Evolutionary conservation across 2,329 filamentous ascomycete genomes (phyloP).

Genomic region (Cladosporium sp.): DNA sequence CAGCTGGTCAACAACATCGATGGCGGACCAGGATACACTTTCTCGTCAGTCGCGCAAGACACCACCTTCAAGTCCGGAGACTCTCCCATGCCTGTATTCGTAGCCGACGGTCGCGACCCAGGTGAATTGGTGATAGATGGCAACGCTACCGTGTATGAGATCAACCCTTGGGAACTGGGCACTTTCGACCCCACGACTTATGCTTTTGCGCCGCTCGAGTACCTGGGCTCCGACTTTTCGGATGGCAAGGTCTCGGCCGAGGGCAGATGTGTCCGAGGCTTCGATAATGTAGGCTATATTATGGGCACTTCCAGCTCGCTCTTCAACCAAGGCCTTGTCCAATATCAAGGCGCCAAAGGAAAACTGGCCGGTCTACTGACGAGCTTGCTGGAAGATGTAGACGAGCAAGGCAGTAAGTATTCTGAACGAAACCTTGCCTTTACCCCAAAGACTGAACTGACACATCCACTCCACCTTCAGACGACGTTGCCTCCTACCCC

Average conservation of each 20-base stretch:
- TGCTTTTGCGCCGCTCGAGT: constrained; percentile 71
- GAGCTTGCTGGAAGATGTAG: constrained; percentile 56
- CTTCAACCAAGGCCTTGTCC: constrained; percentile 78
- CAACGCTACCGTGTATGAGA: constrained; percentile 77
- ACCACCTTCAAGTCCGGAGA: constrained; percentile 62
- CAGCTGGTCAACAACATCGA: constrained; percentile 77
- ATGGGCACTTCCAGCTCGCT: constrained; percentile 85
- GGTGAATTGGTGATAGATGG: constrained; percentile 62
- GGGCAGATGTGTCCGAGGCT: constrained; percentile 70
- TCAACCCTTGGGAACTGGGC: constrained; percentile 79
- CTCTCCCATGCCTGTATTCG: constrained; percentile 71
- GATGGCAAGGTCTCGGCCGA: constrained; percentile 59
- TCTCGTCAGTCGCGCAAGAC: constrained; percentile 73
- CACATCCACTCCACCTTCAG: constrained; percentile 46
- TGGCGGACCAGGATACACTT: constrained; percentile 77
- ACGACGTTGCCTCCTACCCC: constrained; percentile 76
- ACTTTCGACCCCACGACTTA: constrained; percentile 72
- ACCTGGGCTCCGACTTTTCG: constrained; percentile 72
- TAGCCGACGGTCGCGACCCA: constrained; percentile 69
- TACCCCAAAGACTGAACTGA: no score
- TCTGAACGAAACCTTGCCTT: constrained; percentile 47
- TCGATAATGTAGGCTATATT: constrained; percentile 79
- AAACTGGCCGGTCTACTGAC: constrained; percentile 42
- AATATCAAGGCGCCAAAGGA: constrained; percentile 55
- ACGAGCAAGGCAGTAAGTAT: constrained; percentile 50